Evolutionary conservation across 176 grass and related monocot genomes (phyloP).

Genomic region (Typha latifolia): DNA sequence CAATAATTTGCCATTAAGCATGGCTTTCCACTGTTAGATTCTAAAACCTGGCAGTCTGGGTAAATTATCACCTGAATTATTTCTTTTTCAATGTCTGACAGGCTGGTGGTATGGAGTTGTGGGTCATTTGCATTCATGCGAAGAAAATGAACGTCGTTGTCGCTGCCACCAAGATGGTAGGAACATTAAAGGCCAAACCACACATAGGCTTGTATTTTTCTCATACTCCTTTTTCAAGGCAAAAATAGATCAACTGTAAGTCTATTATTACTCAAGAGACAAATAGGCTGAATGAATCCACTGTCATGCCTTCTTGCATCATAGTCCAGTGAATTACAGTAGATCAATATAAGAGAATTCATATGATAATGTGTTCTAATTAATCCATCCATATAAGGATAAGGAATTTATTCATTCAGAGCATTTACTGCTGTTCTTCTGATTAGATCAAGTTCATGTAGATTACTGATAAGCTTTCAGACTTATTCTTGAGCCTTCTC

Average conservation of each 20-base stretch:
- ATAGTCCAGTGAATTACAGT: too few species aligned
- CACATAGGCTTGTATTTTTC: slow-evolving; percentile 11
- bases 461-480: neutral
- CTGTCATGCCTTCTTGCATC: too few species aligned
- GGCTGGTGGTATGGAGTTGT: slow-evolving; percentile 99
- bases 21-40: too few species aligned
- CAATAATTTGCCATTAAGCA: too few species aligned
- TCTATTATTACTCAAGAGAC: too few species aligned
- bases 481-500: neutral
- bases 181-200: slow-evolving; percentile 11
- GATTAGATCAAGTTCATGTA: neutral
- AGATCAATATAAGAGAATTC: too few species aligned
- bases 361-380: too few species aligned
- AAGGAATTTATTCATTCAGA: too few species aligned
- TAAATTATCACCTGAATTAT: slow-evolving; percentile 31
- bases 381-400: too few species aligned
- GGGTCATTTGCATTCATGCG: slow-evolving; percentile 81
- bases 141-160: slow-evolving; percentile 68
- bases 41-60: neutral
- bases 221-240: slow-evolving; percentile 1
- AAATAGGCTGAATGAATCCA: too few species aligned
- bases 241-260: neutral
- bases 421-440: too few species aligned
- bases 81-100: slow-evolving; percentile 38
- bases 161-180: slow-evolving; percentile 70